Evolutionary conservation across 352 stramenopile genomes (phyloP), one percentile per base, ranked within the genome.

Genomic region (Pythium oligandrum): DNA sequence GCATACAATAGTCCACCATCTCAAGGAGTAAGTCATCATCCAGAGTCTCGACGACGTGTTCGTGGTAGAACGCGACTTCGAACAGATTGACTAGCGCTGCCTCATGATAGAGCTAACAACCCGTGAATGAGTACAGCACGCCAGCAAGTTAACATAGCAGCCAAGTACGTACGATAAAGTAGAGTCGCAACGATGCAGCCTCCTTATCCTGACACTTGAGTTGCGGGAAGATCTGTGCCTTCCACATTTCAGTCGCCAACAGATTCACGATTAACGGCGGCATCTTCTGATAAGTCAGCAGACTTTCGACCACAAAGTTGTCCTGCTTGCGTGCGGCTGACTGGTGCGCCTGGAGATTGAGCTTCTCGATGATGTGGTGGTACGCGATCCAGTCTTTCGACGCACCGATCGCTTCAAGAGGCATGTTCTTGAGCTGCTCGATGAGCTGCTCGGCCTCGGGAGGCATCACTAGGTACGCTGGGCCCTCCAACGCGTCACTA

Each of bases 301-400:
- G 53, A 35, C 66, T 77, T 60, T 98, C 93, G 47, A 98, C 67
- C 37, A 98, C 87, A 62, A 97, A 98, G 66, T 97, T 96, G 64
- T 98, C 93, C 43, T 89, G 73, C 40, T 92, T 90, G 46, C 64
- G 71, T 68, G 95, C 88, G 0, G 90, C 89, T 9, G 86, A 96
- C 58, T 97, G 90, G 53, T 97, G 88, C 33, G 90, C 86, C 60
- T 98, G 92, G 7, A 97, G 48, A 52, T 98, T 98, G 44, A 98
- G 65, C 61, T 96, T 97, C 61, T 98, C 86, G 48, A 98, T 72
- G 7, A 56, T 56, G 45, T 91, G 66, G 61, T 98, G 90, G 57
- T 98, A 77, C 34, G 81, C 51, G 40, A 98, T 79, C 90, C 93
- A 98, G 44, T 72, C 54, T 2, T 61, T 63, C 5, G 63, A 66